phyloP scores from a whole-genome alignment of 192 early-diverging fungal genomes.

The Coemansia sp. region DNA sequence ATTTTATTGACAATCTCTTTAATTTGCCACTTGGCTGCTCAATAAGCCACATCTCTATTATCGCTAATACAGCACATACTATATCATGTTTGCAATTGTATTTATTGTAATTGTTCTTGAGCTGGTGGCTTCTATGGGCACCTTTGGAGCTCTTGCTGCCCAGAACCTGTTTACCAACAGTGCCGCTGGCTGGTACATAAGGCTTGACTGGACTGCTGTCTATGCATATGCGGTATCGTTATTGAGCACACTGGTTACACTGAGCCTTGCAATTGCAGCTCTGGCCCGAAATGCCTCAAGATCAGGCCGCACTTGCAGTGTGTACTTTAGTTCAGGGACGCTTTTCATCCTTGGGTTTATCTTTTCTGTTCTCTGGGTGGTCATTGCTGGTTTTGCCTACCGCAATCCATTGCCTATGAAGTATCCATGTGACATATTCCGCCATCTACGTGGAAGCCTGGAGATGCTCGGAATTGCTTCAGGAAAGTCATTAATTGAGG shows the following conservation, averaged over 20 bases:
- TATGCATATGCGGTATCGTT: conserved; percentile 41
- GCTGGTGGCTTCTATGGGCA: conserved; percentile 48
- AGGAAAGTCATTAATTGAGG: conserved; percentile 40
- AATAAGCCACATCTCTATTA: too few species aligned
- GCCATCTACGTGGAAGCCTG: conserved; percentile 29
- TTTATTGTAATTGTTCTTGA: conserved; percentile 36
- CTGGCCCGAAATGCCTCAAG: conserved; percentile 25
- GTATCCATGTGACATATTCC: conserved; percentile 48
- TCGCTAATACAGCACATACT: not conserved
- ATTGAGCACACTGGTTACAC: conserved; percentile 26
- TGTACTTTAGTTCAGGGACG: conserved; percentile 29
- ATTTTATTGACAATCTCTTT: too few species aligned
- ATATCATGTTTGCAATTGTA: conserved; percentile 31
- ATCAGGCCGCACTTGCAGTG: conserved; percentile 12
- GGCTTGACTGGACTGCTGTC: conserved; percentile 47
- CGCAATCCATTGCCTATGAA: conserved; percentile 45
- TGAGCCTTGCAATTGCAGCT: conserved; percentile 29
- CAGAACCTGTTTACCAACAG: conserved; percentile 53
- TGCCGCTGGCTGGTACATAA: conserved; percentile 43
- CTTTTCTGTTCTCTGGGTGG: conserved; percentile 40
- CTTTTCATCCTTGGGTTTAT: conserved; percentile 35
- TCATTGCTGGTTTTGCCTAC: conserved; percentile 48
- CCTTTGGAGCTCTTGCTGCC: conserved; percentile 39
- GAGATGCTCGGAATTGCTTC: conserved; percentile 39
- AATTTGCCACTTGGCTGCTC: too few species aligned